These are phyloP conservation scores for Cryptococcus amylolentus DNA, from an alignment of 1,284 basidiomycete species.

Conservation along the genomic window DNA sequence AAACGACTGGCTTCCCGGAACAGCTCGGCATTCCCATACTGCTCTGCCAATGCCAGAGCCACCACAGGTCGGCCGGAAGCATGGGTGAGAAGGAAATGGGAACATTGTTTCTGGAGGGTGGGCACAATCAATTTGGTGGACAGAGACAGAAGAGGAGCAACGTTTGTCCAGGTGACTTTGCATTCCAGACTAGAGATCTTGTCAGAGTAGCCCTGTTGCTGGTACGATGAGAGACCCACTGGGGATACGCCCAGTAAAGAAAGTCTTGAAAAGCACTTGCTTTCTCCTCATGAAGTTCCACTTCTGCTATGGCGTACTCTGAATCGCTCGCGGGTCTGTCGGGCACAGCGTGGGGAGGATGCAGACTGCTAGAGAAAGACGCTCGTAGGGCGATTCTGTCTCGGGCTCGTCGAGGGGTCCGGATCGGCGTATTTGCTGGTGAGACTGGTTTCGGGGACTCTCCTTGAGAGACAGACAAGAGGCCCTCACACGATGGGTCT, in stretches of 20 bases:
- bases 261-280: slow-evolving; percentile 46
- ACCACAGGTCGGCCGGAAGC: slow-evolving; percentile 86
- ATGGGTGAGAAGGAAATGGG: slow-evolving; percentile 81
- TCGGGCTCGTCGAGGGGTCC: too few relatives aligned
- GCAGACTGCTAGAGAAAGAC: slow-evolving; percentile 22
- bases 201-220: slow-evolving; percentile 1
- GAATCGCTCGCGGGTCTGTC: background rate
- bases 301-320: slow-evolving; percentile 26
- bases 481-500: too few relatives aligned
- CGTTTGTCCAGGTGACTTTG: slow-evolving; percentile 89
- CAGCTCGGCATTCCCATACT: slow-evolving; percentile 79
- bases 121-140: slow-evolving; percentile 60
- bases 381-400: slow-evolving; percentile 8
- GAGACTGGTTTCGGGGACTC: too few relatives aligned
- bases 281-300: slow-evolving; percentile 42
- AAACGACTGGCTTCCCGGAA: slow-evolving; percentile 85
- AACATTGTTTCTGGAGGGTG: slow-evolving; percentile 71
- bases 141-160: slow-evolving; percentile 58
- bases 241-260: slow-evolving; percentile 47
- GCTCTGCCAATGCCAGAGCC: slow-evolving; percentile 82
- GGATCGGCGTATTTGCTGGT: too few relatives aligned
- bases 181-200: slow-evolving; percentile 64
- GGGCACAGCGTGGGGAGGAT: background rate
- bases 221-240: slow-evolving; percentile 14
- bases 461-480: too few relatives aligned